Evolutionary conservation across 148 eudicot genomes (phyloP), one percentile per base, ranked within the genome.

Genomic region (Linanthus parryae): DNA sequence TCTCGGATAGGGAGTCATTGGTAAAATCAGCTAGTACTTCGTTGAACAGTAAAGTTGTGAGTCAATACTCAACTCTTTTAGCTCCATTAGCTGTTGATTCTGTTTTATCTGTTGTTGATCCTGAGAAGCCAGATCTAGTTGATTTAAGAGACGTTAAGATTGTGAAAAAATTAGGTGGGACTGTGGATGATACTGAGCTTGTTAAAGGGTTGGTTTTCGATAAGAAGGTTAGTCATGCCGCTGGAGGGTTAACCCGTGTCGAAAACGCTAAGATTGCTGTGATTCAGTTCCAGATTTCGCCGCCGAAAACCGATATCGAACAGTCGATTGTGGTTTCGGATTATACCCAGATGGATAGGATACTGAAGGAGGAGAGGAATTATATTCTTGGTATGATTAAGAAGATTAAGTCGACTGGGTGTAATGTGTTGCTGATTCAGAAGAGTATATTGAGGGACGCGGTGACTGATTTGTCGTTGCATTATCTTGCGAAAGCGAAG

Each of bases 361-460:
- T 86, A 37, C 61, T 91, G 72, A 91, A 91, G 64, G 97, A 91
- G 52, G 97, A 91, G 81, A 91, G 97, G 65, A 86, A 79, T 22
- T 91, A 91, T 27, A 91, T 91, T 29, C 55, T 91, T 57, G 78
- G 94, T 13, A 91, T 91, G 84, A 86, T 91, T 69, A 91, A 91
- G 82, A 91, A 91, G 80, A 83, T 91, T 41, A 91, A 81, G 63
- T 86, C 92, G 2, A 73, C 95, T 10, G 97, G 97, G 14, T 91
- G 97, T 51, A 91, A 91, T 47, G 97, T 91, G 56, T 64, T 91
- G 62, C 75, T 91, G 78, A 86, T 91, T 60, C 97, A 91, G 71
- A 91, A 91, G 82, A 86, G 97, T 68, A 91, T 91, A 63, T 59
- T 91, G 75, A 81, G 97, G 70, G 97, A 91, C 56, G 97, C 97